Conservation (phyloP, 2,329 filamentous ascomycete genomes). For the Fusarium chuoi region DNA sequence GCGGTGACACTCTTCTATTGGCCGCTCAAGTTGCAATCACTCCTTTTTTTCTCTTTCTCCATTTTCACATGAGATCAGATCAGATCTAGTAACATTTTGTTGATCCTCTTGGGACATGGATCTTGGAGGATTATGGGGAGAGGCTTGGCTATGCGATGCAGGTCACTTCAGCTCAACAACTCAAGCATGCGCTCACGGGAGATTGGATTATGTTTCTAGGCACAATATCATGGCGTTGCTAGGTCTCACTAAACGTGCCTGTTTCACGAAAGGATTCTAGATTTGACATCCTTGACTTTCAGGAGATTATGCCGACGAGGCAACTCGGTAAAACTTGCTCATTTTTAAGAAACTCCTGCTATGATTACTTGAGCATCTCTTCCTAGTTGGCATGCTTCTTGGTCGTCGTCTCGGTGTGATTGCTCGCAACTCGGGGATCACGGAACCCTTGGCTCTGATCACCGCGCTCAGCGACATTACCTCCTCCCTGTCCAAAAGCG, state of each 20-base stretch:
- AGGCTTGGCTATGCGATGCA: neutral
- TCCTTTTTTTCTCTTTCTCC: neutral
- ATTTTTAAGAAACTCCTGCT: slow-evolving; percentile 20
- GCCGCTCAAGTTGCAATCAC: neutral
- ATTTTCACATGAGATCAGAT: neutral
- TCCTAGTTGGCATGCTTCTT: slow-evolving; percentile 12
- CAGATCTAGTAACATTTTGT: neutral
- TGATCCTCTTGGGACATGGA: neutral
- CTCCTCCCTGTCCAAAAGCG: slow-evolving; percentile 23
- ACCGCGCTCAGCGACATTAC: slow-evolving; percentile 10
- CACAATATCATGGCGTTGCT: neutral
- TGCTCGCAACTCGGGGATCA: slow-evolving; percentile 26
- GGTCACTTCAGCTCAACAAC: slow-evolving; percentile 19
- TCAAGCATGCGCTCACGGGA: slow-evolving; percentile 19
- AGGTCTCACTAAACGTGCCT: neutral
- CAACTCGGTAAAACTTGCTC: neutral
- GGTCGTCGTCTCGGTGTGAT: slow-evolving; percentile 24
- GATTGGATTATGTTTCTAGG: slow-evolving; percentile 16
- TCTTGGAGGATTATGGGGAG: neutral
- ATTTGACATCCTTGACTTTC: neutral
- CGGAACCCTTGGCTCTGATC: slow-evolving; percentile 21
- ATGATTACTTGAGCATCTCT: neutral
- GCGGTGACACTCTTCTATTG: neutral
- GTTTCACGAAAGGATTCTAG: neutral
- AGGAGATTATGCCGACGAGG: neutral